These are phyloP conservation scores for Mycena chlorophos DNA, from an alignment of 768 basidiomycete genomes.

Conservation along the genomic window DNA sequence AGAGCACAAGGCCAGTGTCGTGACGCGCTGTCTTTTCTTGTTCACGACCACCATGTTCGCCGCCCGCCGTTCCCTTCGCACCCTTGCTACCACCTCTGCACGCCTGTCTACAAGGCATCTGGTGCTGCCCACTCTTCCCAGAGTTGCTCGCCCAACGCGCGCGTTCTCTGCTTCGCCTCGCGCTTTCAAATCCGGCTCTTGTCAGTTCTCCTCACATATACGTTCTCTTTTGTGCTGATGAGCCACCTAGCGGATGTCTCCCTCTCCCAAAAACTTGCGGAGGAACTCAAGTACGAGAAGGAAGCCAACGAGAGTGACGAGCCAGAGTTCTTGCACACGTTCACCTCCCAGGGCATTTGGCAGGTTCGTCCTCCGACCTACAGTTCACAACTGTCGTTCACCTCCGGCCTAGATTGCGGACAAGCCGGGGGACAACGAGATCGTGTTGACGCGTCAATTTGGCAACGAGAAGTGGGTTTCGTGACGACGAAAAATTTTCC, in stretches of 20 bases:
- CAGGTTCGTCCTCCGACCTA: conserved; percentile 46
- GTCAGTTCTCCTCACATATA: conserved; percentile 12
- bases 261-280: conserved; percentile 70
- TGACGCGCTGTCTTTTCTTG: background rate
- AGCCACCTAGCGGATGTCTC: conserved; percentile 61
- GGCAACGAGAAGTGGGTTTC: conserved; percentile 82
- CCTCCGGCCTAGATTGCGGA: conserved; percentile 62
- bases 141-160: conserved; percentile 29
- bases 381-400: background rate
- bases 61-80: conserved; percentile 55
- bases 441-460: conserved; percentile 77
- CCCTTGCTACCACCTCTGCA: conserved; percentile 47
- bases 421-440: conserved; percentile 72
- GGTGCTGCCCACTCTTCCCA: conserved; percentile 27
- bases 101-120: conserved; percentile 35
- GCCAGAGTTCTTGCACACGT: conserved; percentile 78
- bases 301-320: conserved; percentile 46
- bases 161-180: conserved; percentile 48
- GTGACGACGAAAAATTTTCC: background rate
- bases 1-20: background rate
- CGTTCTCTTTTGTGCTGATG: background rate
- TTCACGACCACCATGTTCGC: conserved; percentile 52
- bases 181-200: conserved; percentile 18
- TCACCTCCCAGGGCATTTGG: conserved; percentile 79
- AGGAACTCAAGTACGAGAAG: conserved; percentile 86